A percentile compares a stretch with the other conserved stretches of the same genome.
Evolutionary conservation across 2,329 filamentous ascomycete genomes (phyloP).

Genomic region (Penicillium sp.): DNA sequence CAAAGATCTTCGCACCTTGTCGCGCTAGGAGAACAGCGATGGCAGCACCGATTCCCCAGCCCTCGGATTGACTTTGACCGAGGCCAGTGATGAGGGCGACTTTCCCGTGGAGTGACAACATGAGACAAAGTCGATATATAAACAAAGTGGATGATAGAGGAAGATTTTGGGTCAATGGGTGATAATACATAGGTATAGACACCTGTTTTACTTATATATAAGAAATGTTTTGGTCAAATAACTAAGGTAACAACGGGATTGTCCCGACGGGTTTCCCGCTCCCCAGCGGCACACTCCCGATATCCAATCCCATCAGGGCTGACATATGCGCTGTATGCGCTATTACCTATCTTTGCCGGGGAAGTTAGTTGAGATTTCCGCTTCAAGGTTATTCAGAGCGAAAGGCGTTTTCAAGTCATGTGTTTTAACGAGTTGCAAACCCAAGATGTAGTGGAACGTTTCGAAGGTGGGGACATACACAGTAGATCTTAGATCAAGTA

Average conservation of each 20-base stretch:
- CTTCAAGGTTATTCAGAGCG: not conserved
- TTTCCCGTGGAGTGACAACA: slow-evolving; percentile 15
- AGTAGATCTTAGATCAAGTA: not conserved
- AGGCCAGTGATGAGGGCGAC: slow-evolving; percentile 28
- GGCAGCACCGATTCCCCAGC: slow-evolving; percentile 54
- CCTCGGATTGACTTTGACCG: slow-evolving; percentile 38
- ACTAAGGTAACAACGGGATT: not conserved
- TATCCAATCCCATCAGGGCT: not conserved
- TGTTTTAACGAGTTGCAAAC: not conserved
- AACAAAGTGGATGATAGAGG: not conserved
- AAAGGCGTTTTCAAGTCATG: not conserved
- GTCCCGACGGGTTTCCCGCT: not conserved
- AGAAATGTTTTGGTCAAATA: not conserved
- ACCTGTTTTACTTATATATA: not conserved
- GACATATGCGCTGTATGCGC: too few relatives aligned
- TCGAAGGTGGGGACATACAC: not conserved
- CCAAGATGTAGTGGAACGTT: not conserved
- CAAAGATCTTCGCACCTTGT: too few relatives aligned
- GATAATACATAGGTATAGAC: not conserved
- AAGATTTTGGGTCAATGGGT: too few relatives aligned
- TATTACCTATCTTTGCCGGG: too few relatives aligned
- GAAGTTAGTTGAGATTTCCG: not conserved
- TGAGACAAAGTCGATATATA: not conserved
- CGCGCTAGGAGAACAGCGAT: slow-evolving; percentile 48
- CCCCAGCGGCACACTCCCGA: not conserved